Percentiles rank a stretch among this genome's conserved stretches.
phyloP scores from a whole-genome alignment of 1,284 basidiomycete genomes.

The Cryptococcus hybrid region DNA sequence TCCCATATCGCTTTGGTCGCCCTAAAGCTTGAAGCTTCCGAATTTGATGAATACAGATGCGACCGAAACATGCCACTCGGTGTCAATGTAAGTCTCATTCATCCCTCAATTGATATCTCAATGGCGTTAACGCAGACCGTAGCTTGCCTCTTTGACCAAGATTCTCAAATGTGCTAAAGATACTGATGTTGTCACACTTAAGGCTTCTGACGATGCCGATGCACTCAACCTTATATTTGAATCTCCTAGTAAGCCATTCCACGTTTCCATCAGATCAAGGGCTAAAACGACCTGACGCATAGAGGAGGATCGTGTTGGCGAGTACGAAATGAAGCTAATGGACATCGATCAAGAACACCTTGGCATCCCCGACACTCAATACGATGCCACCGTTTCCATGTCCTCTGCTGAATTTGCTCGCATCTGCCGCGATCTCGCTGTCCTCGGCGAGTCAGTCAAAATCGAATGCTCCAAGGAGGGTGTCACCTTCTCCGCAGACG shows the following conservation, averaged over 20 bases:
- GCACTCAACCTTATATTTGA: conserved; percentile 88
- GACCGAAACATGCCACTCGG: conserved; percentile 94
- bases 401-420: conserved; percentile 82
- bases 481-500: conserved; percentile 88
- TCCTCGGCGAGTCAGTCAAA: conserved; percentile 89
- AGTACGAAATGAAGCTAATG: conserved; percentile 99
- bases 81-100: conserved; percentile 60
- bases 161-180: conserved; percentile 97
- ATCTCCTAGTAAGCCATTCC: conserved; percentile 66
- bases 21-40: conserved; percentile 64
- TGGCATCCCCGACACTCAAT: conserved; percentile 97
- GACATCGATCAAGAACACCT: conserved; percentile 97
- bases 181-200: conserved; percentile 89
- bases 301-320: conserved; percentile 92
- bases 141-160: conserved; percentile 82
- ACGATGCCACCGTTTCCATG: conserved; percentile 91
- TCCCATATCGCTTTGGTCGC: conserved; percentile 94
- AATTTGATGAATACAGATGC: conserved; percentile 89
- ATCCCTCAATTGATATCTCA: not conserved
- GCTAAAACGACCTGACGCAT: not conserved
- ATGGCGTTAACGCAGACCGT: conserved; percentile 18
- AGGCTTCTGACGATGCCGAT: conserved; percentile 90
- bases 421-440: conserved; percentile 90
- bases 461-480: conserved; percentile 98
- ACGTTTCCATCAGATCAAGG: not conserved